phyloP scores from a whole-genome alignment of 495 filamentous ascomycete species.

The Corynascus novoguineensis region DNA sequence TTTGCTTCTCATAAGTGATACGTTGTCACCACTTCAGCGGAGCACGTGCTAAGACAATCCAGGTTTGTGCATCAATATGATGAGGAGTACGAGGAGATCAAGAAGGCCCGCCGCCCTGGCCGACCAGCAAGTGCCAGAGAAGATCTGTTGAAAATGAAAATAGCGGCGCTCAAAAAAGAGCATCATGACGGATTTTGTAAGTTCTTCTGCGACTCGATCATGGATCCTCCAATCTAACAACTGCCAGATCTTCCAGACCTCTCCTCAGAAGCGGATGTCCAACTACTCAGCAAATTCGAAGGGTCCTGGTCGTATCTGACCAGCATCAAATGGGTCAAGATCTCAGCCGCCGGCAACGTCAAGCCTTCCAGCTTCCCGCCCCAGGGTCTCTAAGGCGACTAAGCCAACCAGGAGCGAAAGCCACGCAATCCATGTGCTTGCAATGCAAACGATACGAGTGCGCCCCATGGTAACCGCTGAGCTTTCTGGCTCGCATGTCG shows the following conservation, averaged over 20 bases:
- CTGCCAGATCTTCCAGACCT: conserved; percentile 49
- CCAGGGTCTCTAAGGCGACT: conserved; percentile 23
- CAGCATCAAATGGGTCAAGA: conserved; percentile 53
- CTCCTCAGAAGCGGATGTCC: conserved; percentile 39
- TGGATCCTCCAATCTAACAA: conserved; percentile 6
- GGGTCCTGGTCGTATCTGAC: conserved; percentile 50
- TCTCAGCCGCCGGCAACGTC: conserved; percentile 52
- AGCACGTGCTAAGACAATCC: not conserved
- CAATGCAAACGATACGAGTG: not conserved
- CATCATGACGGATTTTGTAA: conserved; percentile 74
- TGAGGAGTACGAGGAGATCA: conserved; percentile 65
- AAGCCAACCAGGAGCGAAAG: not conserved
- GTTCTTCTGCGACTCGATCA: conserved; percentile 14
- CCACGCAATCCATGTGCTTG: not conserved
- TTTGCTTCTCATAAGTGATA: not conserved
- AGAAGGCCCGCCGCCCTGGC: conserved; percentile 72
- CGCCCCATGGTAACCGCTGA: not conserved
- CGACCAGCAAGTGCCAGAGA: conserved; percentile 73
- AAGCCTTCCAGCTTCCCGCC: conserved; percentile 63
- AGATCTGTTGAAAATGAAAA: conserved; percentile 66
- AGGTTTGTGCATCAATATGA: conserved; percentile 76
- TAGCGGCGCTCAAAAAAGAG: conserved; percentile 69
- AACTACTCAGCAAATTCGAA: conserved; percentile 45
- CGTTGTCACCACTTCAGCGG: not conserved
- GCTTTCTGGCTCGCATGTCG: not conserved